phyloP scores from a whole-genome alignment of 2,329 filamentous ascomycete genomes.

The Sporothrix brasiliensis region DNA sequence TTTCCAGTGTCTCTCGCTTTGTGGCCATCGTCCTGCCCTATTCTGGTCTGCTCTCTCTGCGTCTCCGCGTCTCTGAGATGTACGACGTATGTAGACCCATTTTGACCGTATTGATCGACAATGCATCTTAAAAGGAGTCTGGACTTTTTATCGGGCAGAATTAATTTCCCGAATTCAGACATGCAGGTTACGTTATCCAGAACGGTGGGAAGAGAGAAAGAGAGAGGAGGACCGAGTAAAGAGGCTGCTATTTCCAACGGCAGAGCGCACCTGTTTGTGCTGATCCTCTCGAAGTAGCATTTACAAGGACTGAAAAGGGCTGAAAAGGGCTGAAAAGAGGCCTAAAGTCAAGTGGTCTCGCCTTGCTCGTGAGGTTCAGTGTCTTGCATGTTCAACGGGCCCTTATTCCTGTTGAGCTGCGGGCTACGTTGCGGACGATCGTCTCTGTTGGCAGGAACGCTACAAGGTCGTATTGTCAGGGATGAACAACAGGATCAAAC shows the following conservation, averaged over 20 bases:
- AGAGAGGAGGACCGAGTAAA: too few relatives aligned
- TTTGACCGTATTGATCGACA: constrained; percentile 6
- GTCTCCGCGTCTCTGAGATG: too few relatives aligned
- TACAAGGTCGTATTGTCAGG: constrained; percentile 9
- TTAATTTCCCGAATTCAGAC: constrained; percentile 27
- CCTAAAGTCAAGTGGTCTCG: not conserved
- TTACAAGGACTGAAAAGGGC: not conserved
- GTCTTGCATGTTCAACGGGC: not conserved
- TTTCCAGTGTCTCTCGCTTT: not conserved
- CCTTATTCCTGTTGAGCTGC: too few relatives aligned
- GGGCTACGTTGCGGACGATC: not conserved
- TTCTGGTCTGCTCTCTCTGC: too few relatives aligned
- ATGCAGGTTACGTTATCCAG: not conserved
- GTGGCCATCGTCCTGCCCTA: too few relatives aligned
- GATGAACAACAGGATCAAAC: not conserved
- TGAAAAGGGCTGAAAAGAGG: not conserved
- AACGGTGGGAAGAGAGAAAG: not conserved
- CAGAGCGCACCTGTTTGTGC: not conserved
- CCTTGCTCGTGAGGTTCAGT: not conserved
- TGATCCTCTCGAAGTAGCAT: not conserved
- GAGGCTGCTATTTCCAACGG: constrained; percentile 2
- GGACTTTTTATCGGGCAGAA: not conserved
- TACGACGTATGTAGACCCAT: not conserved
- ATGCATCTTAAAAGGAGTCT: not conserved
- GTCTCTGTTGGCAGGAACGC: not conserved